A percentile compares a stretch with the other conserved stretches of the same genome.
Evolutionary conservation across 495 filamentous ascomycete species (phyloP).

Genomic region (Durotheca rogersii): DNA sequence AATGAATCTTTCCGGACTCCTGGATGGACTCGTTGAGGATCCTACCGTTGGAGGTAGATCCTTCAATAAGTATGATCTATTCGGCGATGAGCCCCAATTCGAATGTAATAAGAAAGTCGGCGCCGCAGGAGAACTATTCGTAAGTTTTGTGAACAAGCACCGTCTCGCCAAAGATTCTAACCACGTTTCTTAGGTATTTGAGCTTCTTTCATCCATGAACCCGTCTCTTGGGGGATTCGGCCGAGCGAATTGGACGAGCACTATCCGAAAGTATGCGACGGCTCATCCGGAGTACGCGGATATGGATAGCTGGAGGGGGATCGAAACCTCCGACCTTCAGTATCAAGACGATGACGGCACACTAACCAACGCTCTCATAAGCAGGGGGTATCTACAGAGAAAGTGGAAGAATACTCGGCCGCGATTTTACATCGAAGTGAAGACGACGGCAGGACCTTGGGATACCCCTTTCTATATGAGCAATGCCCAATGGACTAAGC

Average conservation of each 20-base stretch:
- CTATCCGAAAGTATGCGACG: constrained; percentile 38
- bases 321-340: constrained; percentile 46
- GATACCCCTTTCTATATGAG: constrained; percentile 47
- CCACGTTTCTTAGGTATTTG: constrained; percentile 40
- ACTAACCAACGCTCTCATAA: constrained; percentile 39
- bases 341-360: constrained; percentile 40
- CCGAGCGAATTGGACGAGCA: constrained; percentile 47
- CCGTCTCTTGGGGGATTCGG: constrained; percentile 30
- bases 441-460: constrained; percentile 44
- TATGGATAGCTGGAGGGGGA: constrained; percentile 39
- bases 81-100: not conserved
- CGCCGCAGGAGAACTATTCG: constrained; percentile 51
- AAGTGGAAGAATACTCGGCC: constrained; percentile 33
- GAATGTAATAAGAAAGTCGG: constrained; percentile 44
- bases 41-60: not conserved
- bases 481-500: constrained; percentile 44
- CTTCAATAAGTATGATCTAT: not conserved
- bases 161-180: not conserved
- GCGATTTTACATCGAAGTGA: constrained; percentile 51
- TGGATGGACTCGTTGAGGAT: constrained; percentile 11
- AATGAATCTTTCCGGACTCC: constrained; percentile 19
- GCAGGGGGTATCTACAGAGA: constrained; percentile 34
- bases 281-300: constrained; percentile 40
- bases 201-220: constrained; percentile 36
- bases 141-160: constrained; percentile 21